phyloP scores from a whole-genome alignment of 1,139 yeast genomes.

The Trichomonascaceae sp. region DNA sequence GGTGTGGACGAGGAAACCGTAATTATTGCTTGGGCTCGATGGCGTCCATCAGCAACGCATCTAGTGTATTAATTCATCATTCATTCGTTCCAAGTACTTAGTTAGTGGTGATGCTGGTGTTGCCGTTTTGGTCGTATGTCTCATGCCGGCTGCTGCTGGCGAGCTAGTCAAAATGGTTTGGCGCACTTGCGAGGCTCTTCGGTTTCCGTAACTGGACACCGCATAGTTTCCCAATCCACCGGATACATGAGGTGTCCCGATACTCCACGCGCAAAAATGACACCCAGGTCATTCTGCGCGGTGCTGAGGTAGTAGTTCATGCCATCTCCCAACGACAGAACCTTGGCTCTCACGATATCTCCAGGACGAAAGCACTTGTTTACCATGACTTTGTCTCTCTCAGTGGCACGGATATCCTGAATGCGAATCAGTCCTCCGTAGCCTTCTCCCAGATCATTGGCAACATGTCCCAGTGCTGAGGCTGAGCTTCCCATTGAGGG shows the following conservation, averaged over 20 bases:
- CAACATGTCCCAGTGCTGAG: slow-evolving; percentile 31
- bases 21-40: too few species aligned
- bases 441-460: slow-evolving; percentile 71
- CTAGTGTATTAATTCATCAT: too few species aligned
- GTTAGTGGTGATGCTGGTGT: too few species aligned
- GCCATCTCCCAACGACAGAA: slow-evolving; percentile 83
- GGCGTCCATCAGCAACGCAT: too few species aligned
- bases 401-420: slow-evolving; percentile 85
- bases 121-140: too few species aligned
- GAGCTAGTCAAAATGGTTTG: slow-evolving; percentile 45
- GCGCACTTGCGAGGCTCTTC: slow-evolving; percentile 84
- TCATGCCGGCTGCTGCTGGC: too few species aligned
- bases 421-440: slow-evolving; percentile 80
- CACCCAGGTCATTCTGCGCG: slow-evolving; percentile 86
- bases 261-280: slow-evolving; percentile 61
- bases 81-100: too few species aligned
- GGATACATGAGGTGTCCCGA: slow-evolving; percentile 80
- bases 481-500: slow-evolving; percentile 26
- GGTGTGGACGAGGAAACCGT: too few species aligned
- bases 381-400: slow-evolving; percentile 74
- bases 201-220: slow-evolving; percentile 58
- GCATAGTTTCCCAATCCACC: slow-evolving; percentile 93
- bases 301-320: slow-evolving; percentile 80
- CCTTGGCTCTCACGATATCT: slow-evolving; percentile 70
- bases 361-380: slow-evolving; percentile 80